Evolutionary conservation across 108 stramenopile species (phyloP).

Genomic region (Skeletonema menzelii): DNA sequence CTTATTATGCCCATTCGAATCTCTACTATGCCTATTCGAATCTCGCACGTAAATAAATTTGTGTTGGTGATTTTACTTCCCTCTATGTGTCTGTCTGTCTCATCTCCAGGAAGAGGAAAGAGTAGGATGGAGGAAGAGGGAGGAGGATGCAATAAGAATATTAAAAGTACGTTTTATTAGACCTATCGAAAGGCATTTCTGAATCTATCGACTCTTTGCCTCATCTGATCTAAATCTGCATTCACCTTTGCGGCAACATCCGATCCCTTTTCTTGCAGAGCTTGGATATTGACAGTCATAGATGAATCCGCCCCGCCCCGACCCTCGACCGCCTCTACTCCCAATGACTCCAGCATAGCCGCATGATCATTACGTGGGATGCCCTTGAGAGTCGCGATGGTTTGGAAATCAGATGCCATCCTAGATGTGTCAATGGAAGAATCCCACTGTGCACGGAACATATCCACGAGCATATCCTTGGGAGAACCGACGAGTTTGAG

Average conservation of each 20-base stretch:
- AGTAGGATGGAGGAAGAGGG: too few relatives aligned
- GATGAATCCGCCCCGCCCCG: constrained; percentile 67
- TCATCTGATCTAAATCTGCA: constrained; percentile 81
- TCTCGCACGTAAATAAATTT: too few relatives aligned
- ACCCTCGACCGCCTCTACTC: constrained; percentile 70
- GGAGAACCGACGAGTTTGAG: constrained; percentile 97
- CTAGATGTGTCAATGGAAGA: constrained; percentile 60
- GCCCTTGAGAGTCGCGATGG: constrained; percentile 91
- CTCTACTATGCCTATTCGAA: too few relatives aligned
- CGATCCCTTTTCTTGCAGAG: constrained; percentile 58
- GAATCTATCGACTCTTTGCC: constrained; percentile 80
- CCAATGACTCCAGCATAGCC: constrained; percentile 82
- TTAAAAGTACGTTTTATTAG: too few relatives aligned
- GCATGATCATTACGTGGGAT: constrained; percentile 88
- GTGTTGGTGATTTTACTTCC: too few relatives aligned
- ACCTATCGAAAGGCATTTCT: constrained; percentile 68
- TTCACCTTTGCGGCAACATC: constrained; percentile 75
- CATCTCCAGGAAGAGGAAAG: too few relatives aligned
- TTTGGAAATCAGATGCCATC: constrained; percentile 77
- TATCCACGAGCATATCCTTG: constrained; percentile 84
- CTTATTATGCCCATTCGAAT: too few relatives aligned
- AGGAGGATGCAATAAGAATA: too few relatives aligned
- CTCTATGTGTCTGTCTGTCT: too few relatives aligned
- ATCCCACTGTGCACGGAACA: constrained; percentile 90
- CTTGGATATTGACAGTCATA: constrained; percentile 77